Evolutionary conservation across 73 alveolate species (phyloP), one percentile per base, ranked within the genome.

Genomic region (Paramecium sexaurelia): DNA sequence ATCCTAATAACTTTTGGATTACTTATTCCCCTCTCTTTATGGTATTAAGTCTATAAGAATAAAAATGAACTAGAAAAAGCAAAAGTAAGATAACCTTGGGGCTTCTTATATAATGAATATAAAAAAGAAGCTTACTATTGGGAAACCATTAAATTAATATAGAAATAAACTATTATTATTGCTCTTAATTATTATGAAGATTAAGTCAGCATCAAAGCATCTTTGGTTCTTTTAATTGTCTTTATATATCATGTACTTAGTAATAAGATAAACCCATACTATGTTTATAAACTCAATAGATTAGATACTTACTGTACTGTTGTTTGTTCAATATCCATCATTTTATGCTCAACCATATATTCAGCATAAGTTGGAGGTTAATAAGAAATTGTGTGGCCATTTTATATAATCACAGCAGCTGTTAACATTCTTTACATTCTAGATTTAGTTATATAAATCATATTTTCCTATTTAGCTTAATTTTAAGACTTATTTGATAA

Each of bases 361-460:
- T 22, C 69, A 7, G 90, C 90, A 13, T 78, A 37, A 15, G n/a
- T 19, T 19, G 43, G 36, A 29, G 90, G 90, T 20, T 37, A 37
- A 40, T 29, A 40, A 9, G 90, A 78, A 45, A 33, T 78, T 9
- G 71, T 78, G 19, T 78, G 90, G 90, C 90, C 90, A 3, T 78
- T 78, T 45, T 78, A 78, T 33, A 41, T 78, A 9, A 40, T 78
- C 6, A 40, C 73, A 39, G 90, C 55, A 0, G 17, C 55, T 0
- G 9, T 78, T 2, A 78, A 78, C 55, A 0, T 39, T 1, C 7
- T 37, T 7, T 78, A 29, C 51, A 41, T 78, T 19, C 22, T 78
- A 24, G 55, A 37, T 3, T 7, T 78, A 2, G 41, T 78, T 17
- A 3, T 26, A 9, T 8, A 78, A 78, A 40, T 78, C 7, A 24